These are phyloP conservation scores for Neophaeococcomyces mojaviensis DNA, from an alignment of 2,329 filamentous ascomycete species.

Conservation along the genomic window DNA sequence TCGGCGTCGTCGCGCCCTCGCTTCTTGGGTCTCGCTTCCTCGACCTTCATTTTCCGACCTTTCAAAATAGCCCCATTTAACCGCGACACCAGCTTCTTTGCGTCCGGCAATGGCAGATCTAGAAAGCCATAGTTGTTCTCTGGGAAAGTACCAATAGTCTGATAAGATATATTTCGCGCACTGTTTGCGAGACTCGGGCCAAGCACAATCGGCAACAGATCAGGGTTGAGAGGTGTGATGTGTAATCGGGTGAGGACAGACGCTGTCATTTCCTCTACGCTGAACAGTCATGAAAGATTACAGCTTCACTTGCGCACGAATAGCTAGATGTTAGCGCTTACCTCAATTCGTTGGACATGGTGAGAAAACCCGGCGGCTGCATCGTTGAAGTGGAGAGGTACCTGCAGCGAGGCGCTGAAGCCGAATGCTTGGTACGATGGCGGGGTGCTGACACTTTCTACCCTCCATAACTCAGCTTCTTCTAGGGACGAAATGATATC, in stretches of 20 bases:
- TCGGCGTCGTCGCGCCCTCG: constrained; percentile 35
- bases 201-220: constrained; percentile 63
- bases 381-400: neutral
- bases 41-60: constrained; percentile 76
- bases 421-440: neutral
- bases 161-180: constrained; percentile 80
- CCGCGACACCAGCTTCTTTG: constrained; percentile 86
- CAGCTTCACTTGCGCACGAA: too few relatives aligned
- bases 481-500: too few relatives aligned
- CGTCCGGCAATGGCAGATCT: constrained; percentile 71
- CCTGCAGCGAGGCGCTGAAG: constrained; percentile 2
- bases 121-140: constrained; percentile 87
- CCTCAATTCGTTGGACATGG: neutral
- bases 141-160: constrained; percentile 76
- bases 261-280: constrained; percentile 2
- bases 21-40: constrained; percentile 66
- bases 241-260: constrained; percentile 55
- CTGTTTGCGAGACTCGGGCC: constrained; percentile 57
- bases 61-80: constrained; percentile 79
- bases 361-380: neutral
- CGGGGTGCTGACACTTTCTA: neutral
- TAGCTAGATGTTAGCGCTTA: too few relatives aligned
- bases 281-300: neutral
- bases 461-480: too few relatives aligned
- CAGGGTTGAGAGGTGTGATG: constrained; percentile 75